Evolutionary conservation across 1,139 yeast genomes (phyloP), one percentile per base, ranked within the genome.

Genomic region (Geotrichum bryndzae): DNA sequence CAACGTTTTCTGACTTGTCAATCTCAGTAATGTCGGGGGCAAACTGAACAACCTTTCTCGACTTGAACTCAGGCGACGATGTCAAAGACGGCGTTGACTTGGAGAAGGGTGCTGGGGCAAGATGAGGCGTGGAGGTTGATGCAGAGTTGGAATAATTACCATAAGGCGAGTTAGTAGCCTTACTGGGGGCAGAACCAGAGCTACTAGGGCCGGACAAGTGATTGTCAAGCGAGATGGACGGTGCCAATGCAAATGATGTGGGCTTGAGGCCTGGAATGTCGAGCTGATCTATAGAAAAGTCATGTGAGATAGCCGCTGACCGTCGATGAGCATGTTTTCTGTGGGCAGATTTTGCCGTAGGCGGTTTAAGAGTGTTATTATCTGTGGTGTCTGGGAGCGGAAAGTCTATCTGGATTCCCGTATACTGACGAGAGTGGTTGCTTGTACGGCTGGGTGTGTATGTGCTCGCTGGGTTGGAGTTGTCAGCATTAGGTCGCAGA

Each of bases 291-390:
- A 53, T 45, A 18, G 59, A 63, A 45, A 68, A 67, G 57, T 69
- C 72, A 51, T 66, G 67, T 23, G 72, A 69, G 11, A 74, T 72
- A 11, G 77, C 77, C 1, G 73, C 77, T 3, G 75, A 72, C 31
- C 77, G 69, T 33, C 76, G 68, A 62, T 74, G 77, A 27, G 72
- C 69, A 56, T 71, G 73, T 54, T 63, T 59, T 23, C 65, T 60
- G n/a, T 63, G 62, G 6, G 65, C 61, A 8, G 62, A 60, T 8
- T 58, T 52, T 15, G 61, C 56, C 15, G 41, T 51, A 57, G 7
- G 38, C 38, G 52, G 56, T 18, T 52, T 57, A 48, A 35, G n/a
- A 35, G 13, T 15, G 10, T 35, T 35, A 3, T 35, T 35, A 15
- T 35, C 41, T 3, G 5, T n/a, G 3, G n/a, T 3, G 33, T 38